phyloP scores from a whole-genome alignment of 2,329 filamentous ascomycete genomes.

The Fusarium duplospermum region DNA sequence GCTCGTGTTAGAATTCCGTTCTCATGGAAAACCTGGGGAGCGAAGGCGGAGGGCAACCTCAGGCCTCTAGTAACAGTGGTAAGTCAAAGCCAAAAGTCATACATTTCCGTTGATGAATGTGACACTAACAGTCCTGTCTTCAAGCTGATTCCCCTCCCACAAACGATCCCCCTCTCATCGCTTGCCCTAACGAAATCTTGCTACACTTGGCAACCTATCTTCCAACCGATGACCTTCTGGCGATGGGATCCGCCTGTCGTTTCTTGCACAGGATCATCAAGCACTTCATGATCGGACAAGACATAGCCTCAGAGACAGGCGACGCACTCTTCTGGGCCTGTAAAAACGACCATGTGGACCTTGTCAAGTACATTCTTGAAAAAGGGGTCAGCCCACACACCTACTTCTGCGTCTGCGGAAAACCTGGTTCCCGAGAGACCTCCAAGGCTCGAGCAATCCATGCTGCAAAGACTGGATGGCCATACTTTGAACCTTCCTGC shows the following conservation, averaged over 20 bases:
- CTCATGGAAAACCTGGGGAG: no score
- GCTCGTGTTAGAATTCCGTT: no score
- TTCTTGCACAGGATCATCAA: not conserved
- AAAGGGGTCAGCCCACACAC: not conserved
- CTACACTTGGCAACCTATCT: not conserved
- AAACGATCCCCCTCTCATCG: not conserved
- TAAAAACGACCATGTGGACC: not conserved
- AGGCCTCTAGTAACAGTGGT: no score
- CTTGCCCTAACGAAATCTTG: not conserved
- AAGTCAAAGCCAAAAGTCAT: no score
- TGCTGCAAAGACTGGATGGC: not conserved
- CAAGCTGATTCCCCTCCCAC: no score
- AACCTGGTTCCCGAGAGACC: not conserved
- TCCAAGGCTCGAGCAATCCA: not conserved
- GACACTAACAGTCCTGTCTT: no score
- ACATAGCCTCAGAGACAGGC: not conserved
- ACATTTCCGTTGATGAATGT: no score
- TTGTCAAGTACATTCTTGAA: not conserved
- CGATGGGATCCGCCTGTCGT: not conserved
- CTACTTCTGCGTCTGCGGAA: not conserved
- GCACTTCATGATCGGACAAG: not conserved
- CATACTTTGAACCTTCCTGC: not conserved
- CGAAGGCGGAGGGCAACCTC: no score
- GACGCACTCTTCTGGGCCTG: conserved; percentile 3
- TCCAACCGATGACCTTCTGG: not conserved